Conservation (phyloP, 225 moss, liverwort and hornwort genomes). For the Rhytidiadelphus loreus region DNA sequence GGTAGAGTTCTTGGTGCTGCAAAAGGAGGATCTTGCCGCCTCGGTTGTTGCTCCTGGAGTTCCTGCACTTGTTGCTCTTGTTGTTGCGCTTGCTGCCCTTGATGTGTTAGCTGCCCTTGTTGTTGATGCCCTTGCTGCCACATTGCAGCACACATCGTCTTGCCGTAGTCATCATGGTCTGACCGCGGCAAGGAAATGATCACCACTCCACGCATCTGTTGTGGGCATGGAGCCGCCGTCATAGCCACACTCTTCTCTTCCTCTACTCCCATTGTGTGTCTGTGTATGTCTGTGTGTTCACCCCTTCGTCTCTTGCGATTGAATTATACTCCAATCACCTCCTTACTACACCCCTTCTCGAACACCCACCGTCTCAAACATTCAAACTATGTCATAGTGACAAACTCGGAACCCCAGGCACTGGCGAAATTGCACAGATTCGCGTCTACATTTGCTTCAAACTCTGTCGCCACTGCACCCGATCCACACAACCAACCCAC, state of each 20-base stretch:
- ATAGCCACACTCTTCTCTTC: slow-evolving; percentile 19
- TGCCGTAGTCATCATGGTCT: slow-evolving; percentile 41
- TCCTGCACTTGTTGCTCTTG: neutral
- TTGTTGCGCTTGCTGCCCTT: neutral
- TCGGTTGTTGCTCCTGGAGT: neutral
- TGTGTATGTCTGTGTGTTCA: neutral
- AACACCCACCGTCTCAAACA: neutral
- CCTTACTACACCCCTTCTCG: neutral
- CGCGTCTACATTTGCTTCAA: neutral
- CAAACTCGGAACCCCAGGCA: neutral
- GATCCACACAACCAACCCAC: neutral
- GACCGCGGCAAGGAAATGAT: slow-evolving; percentile 58
- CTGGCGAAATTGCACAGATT: neutral
- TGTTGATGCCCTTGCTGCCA: slow-evolving; percentile 15
- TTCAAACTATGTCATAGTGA: neutral
- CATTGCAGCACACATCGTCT: slow-evolving; percentile 85
- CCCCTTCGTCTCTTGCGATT: neutral
- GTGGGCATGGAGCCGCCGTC: slow-evolving; percentile 3
- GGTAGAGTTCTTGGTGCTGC: neutral
- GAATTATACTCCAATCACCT: neutral
- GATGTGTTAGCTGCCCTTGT: neutral
- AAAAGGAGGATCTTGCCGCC: neutral
- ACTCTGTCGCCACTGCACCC: neutral
- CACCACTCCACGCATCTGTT: slow-evolving; percentile 76
- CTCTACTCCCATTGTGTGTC: neutral